These are phyloP conservation scores for Coemansia sp. DNA, from an alignment of 192 early-diverging fungal genomes.

Conservation along the genomic window DNA sequence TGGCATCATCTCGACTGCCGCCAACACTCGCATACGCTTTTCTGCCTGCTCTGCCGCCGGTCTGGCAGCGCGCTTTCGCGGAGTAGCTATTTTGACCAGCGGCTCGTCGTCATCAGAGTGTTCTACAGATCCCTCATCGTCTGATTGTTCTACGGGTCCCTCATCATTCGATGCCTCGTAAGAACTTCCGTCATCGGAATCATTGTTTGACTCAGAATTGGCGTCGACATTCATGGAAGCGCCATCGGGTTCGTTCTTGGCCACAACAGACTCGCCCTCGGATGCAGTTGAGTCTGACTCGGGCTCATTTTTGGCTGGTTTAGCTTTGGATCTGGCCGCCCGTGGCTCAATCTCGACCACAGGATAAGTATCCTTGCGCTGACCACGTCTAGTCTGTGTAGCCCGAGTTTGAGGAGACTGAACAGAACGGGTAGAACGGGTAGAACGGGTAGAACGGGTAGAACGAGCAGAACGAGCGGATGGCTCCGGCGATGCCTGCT, in stretches of 20 bases:
- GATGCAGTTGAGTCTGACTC: neutral
- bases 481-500: slow-evolving; percentile 6
- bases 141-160: neutral
- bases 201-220: too few relatives aligned
- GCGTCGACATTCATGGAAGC: too few relatives aligned
- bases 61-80: neutral
- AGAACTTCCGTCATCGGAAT: neutral
- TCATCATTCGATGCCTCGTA: neutral
- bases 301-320: neutral
- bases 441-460: too few relatives aligned
- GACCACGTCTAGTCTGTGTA: neutral
- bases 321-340: too few relatives aligned
- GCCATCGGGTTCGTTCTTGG: too few relatives aligned
- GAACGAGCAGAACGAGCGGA: neutral
- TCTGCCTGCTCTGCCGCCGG: neutral
- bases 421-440: too few relatives aligned
- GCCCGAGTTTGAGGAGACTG: too few relatives aligned
- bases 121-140: neutral
- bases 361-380: neutral
- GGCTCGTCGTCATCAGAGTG: neutral
- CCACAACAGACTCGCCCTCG: neutral
- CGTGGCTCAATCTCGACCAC: neutral
- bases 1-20: slow-evolving; percentile 38
- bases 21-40: slow-evolving; percentile 1
- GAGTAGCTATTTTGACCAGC: too few relatives aligned